These are phyloP conservation scores for Vanrija humicola DNA, from an alignment of 1,284 basidiomycete species.

Conservation along the genomic window DNA sequence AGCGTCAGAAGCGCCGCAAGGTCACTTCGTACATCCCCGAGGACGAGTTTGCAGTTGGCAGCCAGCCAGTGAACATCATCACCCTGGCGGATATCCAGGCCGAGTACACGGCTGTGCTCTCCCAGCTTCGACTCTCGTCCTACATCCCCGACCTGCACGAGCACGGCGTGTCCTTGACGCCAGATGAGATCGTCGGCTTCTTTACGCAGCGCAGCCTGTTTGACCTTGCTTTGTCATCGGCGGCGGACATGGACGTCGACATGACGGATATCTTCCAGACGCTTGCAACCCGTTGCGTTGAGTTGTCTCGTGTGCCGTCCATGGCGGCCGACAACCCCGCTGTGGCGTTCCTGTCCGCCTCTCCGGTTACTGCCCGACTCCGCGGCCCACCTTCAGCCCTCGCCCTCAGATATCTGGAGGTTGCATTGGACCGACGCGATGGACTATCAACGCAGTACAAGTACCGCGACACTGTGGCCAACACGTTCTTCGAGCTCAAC, in stretches of 20 bases:
- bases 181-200: slow-evolving; percentile 70
- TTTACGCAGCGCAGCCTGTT: slow-evolving; percentile 76
- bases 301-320: slow-evolving; percentile 57
- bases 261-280: slow-evolving; percentile 80
- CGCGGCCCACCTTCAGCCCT: slow-evolving; percentile 72
- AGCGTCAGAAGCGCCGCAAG: slow-evolving; percentile 62
- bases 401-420: slow-evolving; percentile 82
- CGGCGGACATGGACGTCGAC: slow-evolving; percentile 72
- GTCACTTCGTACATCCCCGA: slow-evolving; percentile 75
- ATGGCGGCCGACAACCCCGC: slow-evolving; percentile 9
- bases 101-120: slow-evolving; percentile 75
- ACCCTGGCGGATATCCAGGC: slow-evolving; percentile 76
- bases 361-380: slow-evolving; percentile 71
- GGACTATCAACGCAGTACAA: slow-evolving; percentile 64
- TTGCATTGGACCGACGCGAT: slow-evolving; percentile 74
- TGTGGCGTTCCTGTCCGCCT: slow-evolving; percentile 74
- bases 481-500: slow-evolving; percentile 68
- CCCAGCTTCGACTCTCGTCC: slow-evolving; percentile 70
- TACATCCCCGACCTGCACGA: slow-evolving; percentile 57
- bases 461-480: slow-evolving; percentile 71
- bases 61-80: slow-evolving; percentile 66
- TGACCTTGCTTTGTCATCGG: slow-evolving; percentile 73
- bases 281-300: slow-evolving; percentile 73
- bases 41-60: slow-evolving; percentile 60
- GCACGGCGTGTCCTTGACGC: slow-evolving; percentile 59